A percentile compares a stretch with the other conserved stretches of the same genome.
Evolutionary conservation across 2,329 filamentous ascomycete genomes (phyloP).

Genomic region (Fusarium protoensiforme): DNA sequence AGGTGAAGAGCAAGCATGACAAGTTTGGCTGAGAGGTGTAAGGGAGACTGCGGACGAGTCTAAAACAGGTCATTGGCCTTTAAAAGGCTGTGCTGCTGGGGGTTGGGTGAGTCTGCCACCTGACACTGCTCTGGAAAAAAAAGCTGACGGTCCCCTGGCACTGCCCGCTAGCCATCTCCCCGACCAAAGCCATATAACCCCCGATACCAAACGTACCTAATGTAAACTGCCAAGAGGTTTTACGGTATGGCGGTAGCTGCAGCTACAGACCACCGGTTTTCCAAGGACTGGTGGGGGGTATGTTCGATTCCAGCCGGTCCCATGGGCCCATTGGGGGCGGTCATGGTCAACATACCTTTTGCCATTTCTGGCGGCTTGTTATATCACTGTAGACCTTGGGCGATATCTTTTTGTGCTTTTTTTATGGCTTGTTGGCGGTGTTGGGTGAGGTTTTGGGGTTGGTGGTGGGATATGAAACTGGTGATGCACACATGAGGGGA

Average conservation of each 20-base stretch:
- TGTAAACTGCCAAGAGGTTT: slow-evolving; percentile 9
- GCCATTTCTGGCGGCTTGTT: not conserved
- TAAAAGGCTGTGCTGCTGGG: not conserved
- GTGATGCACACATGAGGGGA: not conserved
- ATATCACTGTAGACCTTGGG: too few species aligned
- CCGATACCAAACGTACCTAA: not conserved
- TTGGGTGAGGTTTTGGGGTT: not conserved
- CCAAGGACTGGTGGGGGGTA: slow-evolving; percentile 2
- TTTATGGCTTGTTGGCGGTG: not conserved
- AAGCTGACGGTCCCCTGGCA: slow-evolving; percentile 1
- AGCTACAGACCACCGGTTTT: slow-evolving; percentile 1
- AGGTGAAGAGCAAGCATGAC: slow-evolving; percentile 93
- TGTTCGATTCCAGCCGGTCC: not conserved
- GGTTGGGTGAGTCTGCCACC: slow-evolving; percentile 5
- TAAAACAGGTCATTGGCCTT: not conserved
- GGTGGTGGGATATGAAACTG: not conserved
- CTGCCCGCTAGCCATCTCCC: not conserved
- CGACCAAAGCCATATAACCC: slow-evolving; percentile 9
- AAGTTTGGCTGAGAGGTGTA: slow-evolving; percentile 65
- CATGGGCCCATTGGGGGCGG: not conserved
- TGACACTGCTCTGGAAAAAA: not conserved
- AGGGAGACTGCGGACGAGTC: not conserved
- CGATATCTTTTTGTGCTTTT: not conserved
- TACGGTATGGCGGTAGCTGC: not conserved
- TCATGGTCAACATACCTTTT: not conserved